Percentiles rank a stretch among this genome's conserved stretches.
These are phyloP conservation scores for Acorus gramineus DNA, from an alignment of 106 monocot species.

Conservation along the genomic window DNA sequence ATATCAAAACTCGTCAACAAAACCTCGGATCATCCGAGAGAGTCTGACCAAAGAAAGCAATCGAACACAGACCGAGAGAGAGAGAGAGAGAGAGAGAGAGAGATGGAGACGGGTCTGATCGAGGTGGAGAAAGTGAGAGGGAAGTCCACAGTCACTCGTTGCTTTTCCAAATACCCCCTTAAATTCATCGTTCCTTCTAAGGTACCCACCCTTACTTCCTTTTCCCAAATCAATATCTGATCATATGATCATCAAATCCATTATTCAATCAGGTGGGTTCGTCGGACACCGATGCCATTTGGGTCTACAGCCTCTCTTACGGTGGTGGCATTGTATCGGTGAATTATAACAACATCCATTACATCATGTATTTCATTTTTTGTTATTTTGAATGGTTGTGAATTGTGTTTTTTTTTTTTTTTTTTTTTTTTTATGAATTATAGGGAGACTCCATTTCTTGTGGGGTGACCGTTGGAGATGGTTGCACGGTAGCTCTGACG, in stretches of 20 bases:
- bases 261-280: conserved; percentile 31
- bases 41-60: too few relatives aligned
- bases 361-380: neutral
- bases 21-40: too few relatives aligned
- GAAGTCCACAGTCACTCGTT: conserved; percentile 69
- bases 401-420: neutral
- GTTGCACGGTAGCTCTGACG: conserved; percentile 66
- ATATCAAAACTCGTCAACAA: too few relatives aligned
- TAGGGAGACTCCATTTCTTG: conserved; percentile 68
- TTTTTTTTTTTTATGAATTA: neutral
- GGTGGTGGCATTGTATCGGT: conserved; percentile 99
- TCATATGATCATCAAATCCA: too few relatives aligned
- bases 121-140: conserved; percentile 65
- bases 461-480: conserved; percentile 46
- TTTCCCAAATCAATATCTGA: neutral
- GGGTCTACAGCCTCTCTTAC: conserved; percentile 88
- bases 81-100: conserved; percentile 7
- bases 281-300: conserved; percentile 55
- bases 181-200: conserved; percentile 85
- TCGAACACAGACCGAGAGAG: neutral
- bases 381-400: neutral
- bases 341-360: neutral
- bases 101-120: conserved; percentile 36
- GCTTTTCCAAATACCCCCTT: conserved; percentile 92
- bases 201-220: conserved; percentile 14